These are phyloP conservation scores for Amphichorda felina DNA, from an alignment of 2,329 filamentous ascomycete species.

Conservation along the genomic window DNA sequence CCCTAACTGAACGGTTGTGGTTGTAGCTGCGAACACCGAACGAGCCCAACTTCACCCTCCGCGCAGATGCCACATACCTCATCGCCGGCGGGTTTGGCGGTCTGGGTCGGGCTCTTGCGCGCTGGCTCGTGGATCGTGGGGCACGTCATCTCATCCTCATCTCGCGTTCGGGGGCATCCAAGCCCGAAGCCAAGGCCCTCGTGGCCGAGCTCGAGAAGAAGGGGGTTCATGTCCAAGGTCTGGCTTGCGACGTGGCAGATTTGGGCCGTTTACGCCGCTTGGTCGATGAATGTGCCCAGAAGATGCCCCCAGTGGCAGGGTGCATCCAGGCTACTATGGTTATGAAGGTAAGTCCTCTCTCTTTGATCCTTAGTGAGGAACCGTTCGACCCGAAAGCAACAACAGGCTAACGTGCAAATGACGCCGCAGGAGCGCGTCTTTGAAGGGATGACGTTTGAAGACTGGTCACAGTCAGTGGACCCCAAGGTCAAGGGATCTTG, in stretches of 20 bases:
- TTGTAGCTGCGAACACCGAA: no score
- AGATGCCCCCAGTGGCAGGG: neutral
- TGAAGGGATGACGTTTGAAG: constrained; percentile 15
- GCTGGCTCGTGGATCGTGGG: constrained; percentile 13
- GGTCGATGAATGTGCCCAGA: constrained; percentile 3
- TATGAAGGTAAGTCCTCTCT: neutral
- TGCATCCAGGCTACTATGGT: neutral
- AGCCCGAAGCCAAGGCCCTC: constrained; percentile 7
- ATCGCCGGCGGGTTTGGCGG: constrained; percentile 37
- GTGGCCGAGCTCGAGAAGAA: constrained; percentile 5
- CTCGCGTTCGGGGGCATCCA: constrained; percentile 10
- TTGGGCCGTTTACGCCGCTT: constrained; percentile 2
- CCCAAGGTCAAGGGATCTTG: constrained; percentile 26
- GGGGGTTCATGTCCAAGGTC: neutral
- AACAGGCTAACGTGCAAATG: constrained; percentile 8
- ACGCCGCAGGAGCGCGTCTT: constrained; percentile 16
- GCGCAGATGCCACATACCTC: constrained; percentile 20
- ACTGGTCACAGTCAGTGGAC: constrained; percentile 12
- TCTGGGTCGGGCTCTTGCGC: constrained; percentile 31
- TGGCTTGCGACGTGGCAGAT: constrained; percentile 4
- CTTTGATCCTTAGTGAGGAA: constrained; percentile 9
- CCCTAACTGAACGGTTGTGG: no score
- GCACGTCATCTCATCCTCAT: constrained; percentile 14
- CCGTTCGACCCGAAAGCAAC: constrained; percentile 9
- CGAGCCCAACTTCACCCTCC: no score